Conservation (phyloP, 139 green algal species). For the Microglena sp. region DNA sequence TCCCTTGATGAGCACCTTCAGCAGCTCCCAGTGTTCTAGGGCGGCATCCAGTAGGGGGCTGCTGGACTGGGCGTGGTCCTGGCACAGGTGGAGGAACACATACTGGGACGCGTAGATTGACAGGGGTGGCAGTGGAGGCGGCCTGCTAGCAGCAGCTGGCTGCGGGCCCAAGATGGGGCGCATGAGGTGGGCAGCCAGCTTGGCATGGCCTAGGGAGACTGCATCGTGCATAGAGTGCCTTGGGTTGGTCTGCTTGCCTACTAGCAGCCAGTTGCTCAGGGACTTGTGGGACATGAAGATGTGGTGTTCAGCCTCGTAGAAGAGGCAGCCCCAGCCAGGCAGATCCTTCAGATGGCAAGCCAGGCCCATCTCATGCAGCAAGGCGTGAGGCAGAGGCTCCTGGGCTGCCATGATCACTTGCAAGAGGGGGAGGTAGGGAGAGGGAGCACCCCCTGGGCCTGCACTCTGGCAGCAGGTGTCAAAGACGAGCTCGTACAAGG, state of each 20-base stretch:
- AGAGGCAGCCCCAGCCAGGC: conserved; percentile 7
- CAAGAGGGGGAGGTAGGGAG: too few relatives aligned
- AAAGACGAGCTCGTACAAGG: conserved; percentile 1
- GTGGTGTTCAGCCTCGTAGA: conserved; percentile 18
- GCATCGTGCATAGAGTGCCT: neutral
- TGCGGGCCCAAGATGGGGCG: too few relatives aligned
- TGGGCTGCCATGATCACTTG: conserved; percentile 14
- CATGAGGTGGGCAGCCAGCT: too few relatives aligned
- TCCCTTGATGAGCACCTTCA: neutral
- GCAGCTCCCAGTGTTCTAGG: conserved; percentile 3
- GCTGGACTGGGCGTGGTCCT: too few relatives aligned
- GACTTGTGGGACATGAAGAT: conserved; percentile 13
- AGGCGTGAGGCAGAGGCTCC: conserved; percentile 6
- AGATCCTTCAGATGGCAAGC: neutral
- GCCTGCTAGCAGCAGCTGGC: too few relatives aligned
- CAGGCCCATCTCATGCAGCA: conserved; percentile 8
- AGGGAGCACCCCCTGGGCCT: too few relatives aligned
- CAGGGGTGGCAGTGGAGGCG: neutral
- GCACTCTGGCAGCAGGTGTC: too few relatives aligned
- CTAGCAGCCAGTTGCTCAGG: conserved; percentile 8
- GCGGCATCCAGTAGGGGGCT: conserved; percentile 1
- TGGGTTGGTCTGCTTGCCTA: too few relatives aligned
- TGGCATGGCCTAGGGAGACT: too few relatives aligned
- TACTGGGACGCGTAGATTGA: conserved; percentile 12
- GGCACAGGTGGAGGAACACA: conserved; percentile 11